Evolutionary conservation across 2,329 filamentous ascomycete genomes (phyloP), one percentile per base, ranked within the genome.

Genomic region (Sporothrix inflata): DNA sequence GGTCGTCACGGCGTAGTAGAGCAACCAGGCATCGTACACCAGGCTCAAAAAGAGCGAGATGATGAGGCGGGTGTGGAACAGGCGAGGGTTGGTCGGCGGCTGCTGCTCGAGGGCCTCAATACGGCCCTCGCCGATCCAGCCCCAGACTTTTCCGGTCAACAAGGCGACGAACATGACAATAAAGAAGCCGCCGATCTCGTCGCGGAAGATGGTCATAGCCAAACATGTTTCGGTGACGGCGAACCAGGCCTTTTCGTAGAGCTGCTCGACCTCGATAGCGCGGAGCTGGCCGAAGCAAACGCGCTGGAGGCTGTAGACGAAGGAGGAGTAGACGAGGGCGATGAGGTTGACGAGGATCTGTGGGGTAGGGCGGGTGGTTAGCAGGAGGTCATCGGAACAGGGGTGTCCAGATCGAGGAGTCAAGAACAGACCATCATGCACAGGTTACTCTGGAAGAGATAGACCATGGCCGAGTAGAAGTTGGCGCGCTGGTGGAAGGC

Each of bases 211-310:
- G 40, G 96, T 98, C 95, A 99, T 98, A 40, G 96, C 96, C 75
- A 99, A 86, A 79, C 94, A 93, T 75, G 96, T 99, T 83, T 99
- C 96, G 63, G 95, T 97, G 53, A 98, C 93, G 51, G 96, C 95
- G 79, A 98, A 98, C 97, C 97, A 99, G 67, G 93, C 94, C 82
- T 95, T 95, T 82, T 99, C 96, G 79, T 97, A 98, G 16, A 99
- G 88, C 80, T 98, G 95, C 82, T 99, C 97, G 78, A 96, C 92
- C 84, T 99, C 96, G 84, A 97, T 93, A 34, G 94, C 92, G 76
- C 97, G 94, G 27, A 99, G 88, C 21, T 90, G 91, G 74, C 96
- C 96, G 79, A 95, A 99, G 79, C 97, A 93, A 69, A 98, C 85
- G 77, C 94, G 91, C 80, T 98, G 96, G 21, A 99, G 87, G 73